phyloP scores from a whole-genome alignment of 306 rosid genomes.

The Cucumis cinereus region DNA sequence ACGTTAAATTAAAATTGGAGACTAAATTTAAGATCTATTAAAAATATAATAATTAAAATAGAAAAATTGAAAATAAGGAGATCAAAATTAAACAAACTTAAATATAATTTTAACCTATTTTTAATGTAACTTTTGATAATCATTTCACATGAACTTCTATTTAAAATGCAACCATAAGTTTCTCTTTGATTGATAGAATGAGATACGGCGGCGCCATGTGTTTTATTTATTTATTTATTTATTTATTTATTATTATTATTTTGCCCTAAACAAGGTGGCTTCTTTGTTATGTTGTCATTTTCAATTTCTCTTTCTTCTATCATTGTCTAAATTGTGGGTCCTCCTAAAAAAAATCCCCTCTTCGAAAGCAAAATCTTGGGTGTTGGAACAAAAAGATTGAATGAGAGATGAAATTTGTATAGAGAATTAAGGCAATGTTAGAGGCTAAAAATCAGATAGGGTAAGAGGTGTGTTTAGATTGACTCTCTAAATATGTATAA shows the following conservation, averaged over 20 bases:
- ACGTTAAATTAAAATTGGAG: too few species aligned
- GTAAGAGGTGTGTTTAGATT: too few species aligned
- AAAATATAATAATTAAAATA: too few species aligned
- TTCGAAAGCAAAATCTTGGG: not conserved
- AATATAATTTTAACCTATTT: too few species aligned
- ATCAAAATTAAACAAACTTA: too few species aligned
- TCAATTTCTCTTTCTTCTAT: not conserved
- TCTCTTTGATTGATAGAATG: not conserved
- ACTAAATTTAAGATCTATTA: too few species aligned
- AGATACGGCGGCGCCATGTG: not conserved
- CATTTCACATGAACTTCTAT: not conserved
- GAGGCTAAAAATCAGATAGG: too few species aligned
- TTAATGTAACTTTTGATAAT: not conserved
- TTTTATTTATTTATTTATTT: too few species aligned
- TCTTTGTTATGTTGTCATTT: not conserved
- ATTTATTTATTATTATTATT: too few species aligned
- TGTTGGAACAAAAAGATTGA: not conserved
- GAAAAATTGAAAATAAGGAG: too few species aligned
- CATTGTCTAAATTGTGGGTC: not conserved
- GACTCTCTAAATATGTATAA: too few species aligned
- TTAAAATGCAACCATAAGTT: not conserved
- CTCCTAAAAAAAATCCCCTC: not conserved
- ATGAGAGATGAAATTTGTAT: not conserved
- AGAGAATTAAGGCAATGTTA: too few species aligned
- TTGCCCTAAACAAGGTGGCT: not conserved